phyloP scores from a whole-genome alignment of 805 yeast species.

The Schizosaccharomyces octosporus region DNA sequence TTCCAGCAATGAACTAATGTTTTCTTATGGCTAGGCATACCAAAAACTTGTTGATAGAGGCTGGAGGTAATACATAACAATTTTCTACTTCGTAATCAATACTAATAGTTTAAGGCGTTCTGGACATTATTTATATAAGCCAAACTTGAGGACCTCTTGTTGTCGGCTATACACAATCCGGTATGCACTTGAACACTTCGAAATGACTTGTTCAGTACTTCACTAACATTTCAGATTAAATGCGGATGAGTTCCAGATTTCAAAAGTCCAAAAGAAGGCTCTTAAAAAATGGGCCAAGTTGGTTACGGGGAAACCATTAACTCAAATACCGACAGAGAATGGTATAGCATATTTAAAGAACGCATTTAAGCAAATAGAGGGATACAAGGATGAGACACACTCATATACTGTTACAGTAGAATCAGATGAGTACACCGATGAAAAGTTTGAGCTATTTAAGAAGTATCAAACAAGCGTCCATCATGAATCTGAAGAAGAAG shows the following conservation, averaged over 20 bases:
- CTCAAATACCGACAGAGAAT: background rate
- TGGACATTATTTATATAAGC: slow-evolving; percentile 36
- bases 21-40: slow-evolving; percentile 21
- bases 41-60: slow-evolving; percentile 47
- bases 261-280: slow-evolving; percentile 42
- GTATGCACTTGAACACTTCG: background rate
- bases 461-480: slow-evolving; percentile 55
- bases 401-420: slow-evolving; percentile 5
- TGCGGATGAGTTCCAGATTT: slow-evolving; percentile 20
- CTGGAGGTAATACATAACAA: slow-evolving; percentile 14
- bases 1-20: background rate
- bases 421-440: slow-evolving; percentile 5
- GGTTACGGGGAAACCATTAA: background rate
- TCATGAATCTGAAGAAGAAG: slow-evolving; percentile 27
- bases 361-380: background rate
- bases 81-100: background rate
- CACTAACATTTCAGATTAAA: slow-evolving; percentile 22
- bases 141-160: slow-evolving; percentile 27
- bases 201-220: background rate
- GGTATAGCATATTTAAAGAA: background rate
- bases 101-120: slow-evolving; percentile 27
- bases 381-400: background rate
- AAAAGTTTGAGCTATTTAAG: slow-evolving; percentile 20
- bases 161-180: slow-evolving; percentile 54
- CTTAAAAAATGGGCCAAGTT: slow-evolving; percentile 32